Evolutionary conservation across 805 yeast genomes (phyloP).

Genomic region (Teunomyces stri): DNA sequence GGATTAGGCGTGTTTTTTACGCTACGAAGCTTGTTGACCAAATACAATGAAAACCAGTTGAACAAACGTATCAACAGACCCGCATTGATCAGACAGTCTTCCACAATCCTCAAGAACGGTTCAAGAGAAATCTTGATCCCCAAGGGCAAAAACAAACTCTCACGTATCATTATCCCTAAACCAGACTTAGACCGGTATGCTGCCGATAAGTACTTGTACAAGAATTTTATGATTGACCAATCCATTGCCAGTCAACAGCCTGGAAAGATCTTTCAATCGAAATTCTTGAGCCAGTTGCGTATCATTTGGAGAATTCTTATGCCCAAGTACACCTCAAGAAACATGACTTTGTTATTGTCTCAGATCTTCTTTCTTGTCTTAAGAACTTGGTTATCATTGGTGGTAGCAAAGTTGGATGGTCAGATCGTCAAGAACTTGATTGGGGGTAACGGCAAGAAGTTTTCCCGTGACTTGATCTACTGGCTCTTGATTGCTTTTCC

Average conservation of each 20-base stretch:
- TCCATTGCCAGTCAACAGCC: constrained; percentile 21
- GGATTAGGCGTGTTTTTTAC: constrained; percentile 38
- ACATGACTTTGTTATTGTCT: constrained; percentile 59
- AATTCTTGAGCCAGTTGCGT: constrained; percentile 66
- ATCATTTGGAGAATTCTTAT: constrained; percentile 79
- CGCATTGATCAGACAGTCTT: constrained; percentile 37
- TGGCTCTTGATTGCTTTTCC: constrained; percentile 93
- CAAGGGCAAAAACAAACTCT: constrained; percentile 36
- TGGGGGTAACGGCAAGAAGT: constrained; percentile 72
- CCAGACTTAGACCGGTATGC: constrained; percentile 51
- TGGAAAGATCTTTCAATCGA: constrained; percentile 46
- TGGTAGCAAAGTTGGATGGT: constrained; percentile 89
- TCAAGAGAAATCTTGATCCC: constrained; percentile 49
- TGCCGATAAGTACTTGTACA: constrained; percentile 53
- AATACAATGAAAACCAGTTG: constrained; percentile 28
- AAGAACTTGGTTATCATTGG: constrained; percentile 82
- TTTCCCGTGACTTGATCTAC: constrained; percentile 71
- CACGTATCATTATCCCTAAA: constrained; percentile 45
- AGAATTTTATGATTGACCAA: constrained; percentile 41
- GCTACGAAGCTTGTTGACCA: constrained; percentile 26
- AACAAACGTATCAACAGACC: constrained; percentile 31
- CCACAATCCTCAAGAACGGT: constrained; percentile 43
- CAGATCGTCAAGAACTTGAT: constrained; percentile 87
- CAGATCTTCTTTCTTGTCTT: constrained; percentile 74
- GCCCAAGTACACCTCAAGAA: constrained; percentile 70